Evolutionary conservation across 2,329 filamentous ascomycete species (phyloP), one percentile per base, ranked within the genome.

Genomic region (Apiospora phragmitis): DNA sequence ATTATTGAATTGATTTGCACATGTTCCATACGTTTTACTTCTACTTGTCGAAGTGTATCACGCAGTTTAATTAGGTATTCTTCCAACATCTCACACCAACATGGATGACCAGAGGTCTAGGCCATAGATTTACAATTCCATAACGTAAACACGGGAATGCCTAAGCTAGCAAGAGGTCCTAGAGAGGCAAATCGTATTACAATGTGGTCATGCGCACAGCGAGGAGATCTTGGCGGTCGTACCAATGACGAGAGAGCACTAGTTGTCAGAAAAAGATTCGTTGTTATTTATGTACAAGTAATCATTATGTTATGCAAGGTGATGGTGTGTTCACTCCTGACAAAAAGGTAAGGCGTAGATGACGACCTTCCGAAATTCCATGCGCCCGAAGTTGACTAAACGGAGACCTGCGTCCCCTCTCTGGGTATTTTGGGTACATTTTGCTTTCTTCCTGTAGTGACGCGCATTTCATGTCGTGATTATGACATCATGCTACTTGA

Each of bases 251-350:
- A 12, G 9, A 24, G 32, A 62, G 21, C 4, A 14, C 9, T 14
- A 24, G 9, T 62, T 38, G 55, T 62, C 55, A 62, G 55, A 62
- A 62, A n/a, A 24, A 38, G 55, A 62, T 38, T 62, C 32, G 55
- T 62, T 38, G 55, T 38, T 38, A 62, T 62, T 62, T 62, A 62
- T 62, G 32, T 62, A 62, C 55, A 62, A n/a, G 32, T 62, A 62
- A 62, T 62, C 32, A 62, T 62, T 62, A 62, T 62, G 55, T 62
- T 62, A n/a, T 62, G 32, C 55, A 62, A 62, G 55, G 55, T 62
- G 21, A 3, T 62, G n/a, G n/a, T n/a, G n/a, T n/a, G 24, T 38
- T 62, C 55, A 62, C 55, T n/a, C 55, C 55, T 62, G 55, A 62
- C 55, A 62, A 62, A 38, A 62, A 62, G 14, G 29, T 59, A 32